Conservation (phyloP, 2,329 filamentous ascomycete genomes). For the Taxawa tesnikishii region DNA sequence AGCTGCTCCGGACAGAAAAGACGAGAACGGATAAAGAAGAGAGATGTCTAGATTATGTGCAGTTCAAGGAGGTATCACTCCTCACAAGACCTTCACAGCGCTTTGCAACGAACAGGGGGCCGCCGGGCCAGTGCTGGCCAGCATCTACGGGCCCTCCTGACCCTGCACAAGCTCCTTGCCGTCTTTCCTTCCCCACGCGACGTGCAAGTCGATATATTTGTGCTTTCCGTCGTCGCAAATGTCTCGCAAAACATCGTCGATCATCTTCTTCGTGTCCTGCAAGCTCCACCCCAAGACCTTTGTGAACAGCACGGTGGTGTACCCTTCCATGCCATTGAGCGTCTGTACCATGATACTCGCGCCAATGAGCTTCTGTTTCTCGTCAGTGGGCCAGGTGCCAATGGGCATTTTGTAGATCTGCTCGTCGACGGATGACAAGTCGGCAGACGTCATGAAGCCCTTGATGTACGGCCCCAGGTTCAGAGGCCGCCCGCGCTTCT, state of each 20-base stretch:
- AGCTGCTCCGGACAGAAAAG: no score
- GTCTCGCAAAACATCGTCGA: slow-evolving; percentile 9
- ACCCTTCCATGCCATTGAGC: slow-evolving; percentile 17
- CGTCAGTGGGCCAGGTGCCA: slow-evolving; percentile 11
- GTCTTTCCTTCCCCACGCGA: slow-evolving; percentile 10
- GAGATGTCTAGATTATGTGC: no score
- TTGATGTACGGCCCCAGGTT: slow-evolving; percentile 10
- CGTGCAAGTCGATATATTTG: slow-evolving; percentile 11
- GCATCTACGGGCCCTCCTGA: no score
- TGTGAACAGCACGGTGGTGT: slow-evolving; percentile 16
- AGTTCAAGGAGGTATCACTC: no score
- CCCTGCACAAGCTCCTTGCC: no score
- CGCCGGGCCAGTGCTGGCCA: no score
- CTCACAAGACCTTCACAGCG: no score
- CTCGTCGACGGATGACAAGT: slow-evolving; percentile 6
- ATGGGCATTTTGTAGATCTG: slow-evolving; percentile 9
- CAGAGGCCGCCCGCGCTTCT: slow-evolving; percentile 9
- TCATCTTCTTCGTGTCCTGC: slow-evolving; percentile 13
- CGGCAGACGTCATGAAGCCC: slow-evolving; percentile 8
- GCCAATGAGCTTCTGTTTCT: slow-evolving; percentile 10
- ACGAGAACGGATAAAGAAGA: no score
- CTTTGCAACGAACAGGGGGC: no score
- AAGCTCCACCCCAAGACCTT: slow-evolving; percentile 14
- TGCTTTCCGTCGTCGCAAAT: slow-evolving; percentile 9
- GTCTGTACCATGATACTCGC: slow-evolving; percentile 13